These are phyloP conservation scores for Lactarius hengduanensis DNA, from an alignment of 768 basidiomycete genomes.

Conservation along the genomic window DNA sequence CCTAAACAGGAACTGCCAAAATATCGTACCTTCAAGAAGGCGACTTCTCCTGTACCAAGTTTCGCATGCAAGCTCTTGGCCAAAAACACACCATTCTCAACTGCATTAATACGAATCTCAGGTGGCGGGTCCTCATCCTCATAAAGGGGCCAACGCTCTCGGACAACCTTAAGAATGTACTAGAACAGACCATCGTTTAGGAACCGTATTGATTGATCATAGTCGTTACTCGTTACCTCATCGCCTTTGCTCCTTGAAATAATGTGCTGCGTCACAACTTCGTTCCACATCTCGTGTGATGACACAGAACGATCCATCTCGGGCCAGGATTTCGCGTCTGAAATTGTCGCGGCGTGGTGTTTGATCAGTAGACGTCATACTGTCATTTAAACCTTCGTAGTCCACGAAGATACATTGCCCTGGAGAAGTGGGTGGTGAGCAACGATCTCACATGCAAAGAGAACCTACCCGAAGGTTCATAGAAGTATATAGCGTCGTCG, in stretches of 20 bases:
- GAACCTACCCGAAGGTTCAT: too few species aligned
- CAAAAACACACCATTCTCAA: not conserved
- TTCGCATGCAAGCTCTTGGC: not conserved
- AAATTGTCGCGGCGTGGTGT: not conserved
- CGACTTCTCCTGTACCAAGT: not conserved
- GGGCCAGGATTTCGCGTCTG: not conserved
- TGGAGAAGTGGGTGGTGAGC: not conserved
- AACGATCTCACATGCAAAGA: too few species aligned
- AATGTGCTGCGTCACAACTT: not conserved
- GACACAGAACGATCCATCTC: not conserved
- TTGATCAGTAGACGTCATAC: not conserved
- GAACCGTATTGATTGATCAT: not conserved
- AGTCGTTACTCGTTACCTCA: not conserved
- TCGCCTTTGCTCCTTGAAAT: not conserved
- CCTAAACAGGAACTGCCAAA: not conserved
- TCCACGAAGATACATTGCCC: not conserved
- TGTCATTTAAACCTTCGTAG: not conserved
- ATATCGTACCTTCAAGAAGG: conserved; percentile 7
- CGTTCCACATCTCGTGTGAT: not conserved
- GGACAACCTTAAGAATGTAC: not conserved
- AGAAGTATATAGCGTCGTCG: too few species aligned
- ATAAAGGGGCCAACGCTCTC: not conserved
- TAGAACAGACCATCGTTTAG: not conserved
- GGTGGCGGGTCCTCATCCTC: too few species aligned
- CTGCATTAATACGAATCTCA: not conserved